Percentiles rank a stretch among this genome's conserved stretches.
Conservation (phyloP, 495 filamentous ascomycete species). For the Tuber aestivum region DNA sequence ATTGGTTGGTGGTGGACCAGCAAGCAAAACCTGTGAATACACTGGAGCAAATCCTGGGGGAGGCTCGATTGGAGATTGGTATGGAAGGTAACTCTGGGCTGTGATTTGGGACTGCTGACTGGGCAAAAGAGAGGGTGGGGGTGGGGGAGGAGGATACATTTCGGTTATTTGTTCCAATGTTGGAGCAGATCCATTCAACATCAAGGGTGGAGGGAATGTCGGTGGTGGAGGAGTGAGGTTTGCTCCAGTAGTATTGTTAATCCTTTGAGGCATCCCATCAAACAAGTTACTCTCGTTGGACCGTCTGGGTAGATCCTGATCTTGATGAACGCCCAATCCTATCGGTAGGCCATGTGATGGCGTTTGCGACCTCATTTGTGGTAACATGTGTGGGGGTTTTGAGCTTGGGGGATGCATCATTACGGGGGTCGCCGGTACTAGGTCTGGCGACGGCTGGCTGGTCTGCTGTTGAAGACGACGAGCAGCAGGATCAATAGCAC, state of each 20-base stretch:
- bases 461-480: constrained; percentile 40
- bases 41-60: constrained; percentile 40
- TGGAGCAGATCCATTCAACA: constrained; percentile 5
- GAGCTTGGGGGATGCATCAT: constrained; percentile 40
- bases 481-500: constrained; percentile 37
- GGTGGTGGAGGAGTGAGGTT: constrained; percentile 8
- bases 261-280: constrained; percentile 16
- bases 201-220: constrained; percentile 11
- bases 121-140: constrained; percentile 24
- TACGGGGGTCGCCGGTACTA: constrained; percentile 36
- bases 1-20: constrained; percentile 34
- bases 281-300: constrained; percentile 32
- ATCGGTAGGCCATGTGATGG: not conserved
- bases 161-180: constrained; percentile 17
- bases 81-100: constrained; percentile 32
- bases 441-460: constrained; percentile 25
- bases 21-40: constrained; percentile 36
- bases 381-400: constrained; percentile 31
- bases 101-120: constrained; percentile 37
- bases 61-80: constrained; percentile 32
- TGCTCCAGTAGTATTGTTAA: not conserved
- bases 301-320: not conserved
- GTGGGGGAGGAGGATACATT: constrained; percentile 27
- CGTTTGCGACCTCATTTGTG: constrained; percentile 13
- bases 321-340: constrained; percentile 1